phyloP scores from a whole-genome alignment of 192 early-diverging fungal species.

The Chytriomyces confervae region DNA sequence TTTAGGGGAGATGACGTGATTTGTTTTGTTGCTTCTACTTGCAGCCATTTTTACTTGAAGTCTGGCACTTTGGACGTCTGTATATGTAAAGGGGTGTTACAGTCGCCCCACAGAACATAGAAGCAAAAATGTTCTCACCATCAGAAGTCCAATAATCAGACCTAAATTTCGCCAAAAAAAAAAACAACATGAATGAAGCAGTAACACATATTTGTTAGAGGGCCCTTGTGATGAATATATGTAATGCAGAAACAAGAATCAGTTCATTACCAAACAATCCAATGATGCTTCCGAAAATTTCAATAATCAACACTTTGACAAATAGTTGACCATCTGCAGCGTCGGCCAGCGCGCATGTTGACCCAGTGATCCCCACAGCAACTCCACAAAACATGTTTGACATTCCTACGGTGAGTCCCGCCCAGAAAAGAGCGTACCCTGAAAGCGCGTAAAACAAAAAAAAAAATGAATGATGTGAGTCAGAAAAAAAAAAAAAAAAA shows the following conservation, averaged over 20 bases:
- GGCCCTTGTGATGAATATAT: too few relatives aligned
- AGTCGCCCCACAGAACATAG: too few relatives aligned
- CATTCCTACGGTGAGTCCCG: constrained; percentile 91
- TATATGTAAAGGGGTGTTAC: not conserved
- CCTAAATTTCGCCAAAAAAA: constrained; percentile 6
- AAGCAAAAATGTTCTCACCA: constrained; percentile 37
- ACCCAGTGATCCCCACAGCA: constrained; percentile 90
- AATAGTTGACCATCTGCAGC: constrained; percentile 93
- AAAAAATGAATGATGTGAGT: not conserved
- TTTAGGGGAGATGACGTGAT: too few relatives aligned
- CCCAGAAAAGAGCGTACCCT: constrained; percentile 96
- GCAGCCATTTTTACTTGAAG: constrained; percentile 38
- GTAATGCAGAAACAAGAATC: not conserved
- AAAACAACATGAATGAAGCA: not conserved
- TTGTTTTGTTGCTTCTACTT: not conserved
- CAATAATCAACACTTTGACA: constrained; percentile 97
- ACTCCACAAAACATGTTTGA: constrained; percentile 94
- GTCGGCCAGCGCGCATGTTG: constrained; percentile 93
- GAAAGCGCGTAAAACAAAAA: not conserved
- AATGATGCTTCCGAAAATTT: constrained; percentile 95
- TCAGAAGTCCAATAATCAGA: constrained; percentile 90
- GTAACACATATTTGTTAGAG: not conserved
- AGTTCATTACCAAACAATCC: constrained; percentile 84
- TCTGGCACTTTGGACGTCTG: constrained; percentile 42
- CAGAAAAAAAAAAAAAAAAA: not conserved